A percentile compares a stretch with the other conserved stretches of the same genome.
These are phyloP conservation scores for Diphasiastrum complanatum DNA, from an alignment of 83 land plant genomes.

Conservation along the genomic window DNA sequence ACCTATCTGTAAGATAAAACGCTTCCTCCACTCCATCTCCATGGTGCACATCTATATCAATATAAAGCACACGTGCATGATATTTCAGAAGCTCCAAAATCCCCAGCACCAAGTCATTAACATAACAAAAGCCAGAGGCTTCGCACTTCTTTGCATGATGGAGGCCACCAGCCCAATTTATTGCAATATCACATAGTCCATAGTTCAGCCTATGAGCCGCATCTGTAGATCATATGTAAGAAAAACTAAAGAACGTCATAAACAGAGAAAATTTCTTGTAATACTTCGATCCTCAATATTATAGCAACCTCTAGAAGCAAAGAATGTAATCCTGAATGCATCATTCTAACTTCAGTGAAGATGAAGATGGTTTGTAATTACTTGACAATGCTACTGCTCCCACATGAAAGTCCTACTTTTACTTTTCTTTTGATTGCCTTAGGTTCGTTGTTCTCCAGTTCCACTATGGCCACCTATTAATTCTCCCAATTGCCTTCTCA, in stretches of 20 bases:
- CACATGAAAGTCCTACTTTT: no score
- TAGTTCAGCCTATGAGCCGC: conserved; percentile 90
- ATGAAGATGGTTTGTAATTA: no score
- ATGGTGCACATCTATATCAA: conserved; percentile 99
- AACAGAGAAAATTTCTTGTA: conserved; percentile 1
- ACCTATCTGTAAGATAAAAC: conserved; percentile 97
- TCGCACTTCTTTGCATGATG: conserved; percentile 98
- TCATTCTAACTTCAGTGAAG: no score
- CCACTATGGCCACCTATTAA: no score
- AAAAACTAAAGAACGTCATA: not conserved
- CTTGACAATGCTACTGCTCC: no score
- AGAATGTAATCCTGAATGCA: no score
- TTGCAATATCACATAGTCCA: conserved; percentile 85
- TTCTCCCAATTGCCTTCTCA: no score
- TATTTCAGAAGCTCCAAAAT: conserved; percentile 89
- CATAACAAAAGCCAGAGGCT: conserved; percentile 99
- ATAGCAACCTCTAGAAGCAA: no score
- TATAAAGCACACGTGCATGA: conserved; percentile 91
- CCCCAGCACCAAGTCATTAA: conserved; percentile 94
- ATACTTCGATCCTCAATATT: no score
- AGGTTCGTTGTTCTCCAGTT: no score
- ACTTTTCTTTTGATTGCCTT: no score
- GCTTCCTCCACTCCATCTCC: conserved; percentile 99
- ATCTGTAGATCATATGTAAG: conserved; percentile 45
- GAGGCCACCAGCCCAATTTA: conserved; percentile 99